phyloP scores from a whole-genome alignment of 2,329 filamentous ascomycete species.

The Akanthomyces lecanii region DNA sequence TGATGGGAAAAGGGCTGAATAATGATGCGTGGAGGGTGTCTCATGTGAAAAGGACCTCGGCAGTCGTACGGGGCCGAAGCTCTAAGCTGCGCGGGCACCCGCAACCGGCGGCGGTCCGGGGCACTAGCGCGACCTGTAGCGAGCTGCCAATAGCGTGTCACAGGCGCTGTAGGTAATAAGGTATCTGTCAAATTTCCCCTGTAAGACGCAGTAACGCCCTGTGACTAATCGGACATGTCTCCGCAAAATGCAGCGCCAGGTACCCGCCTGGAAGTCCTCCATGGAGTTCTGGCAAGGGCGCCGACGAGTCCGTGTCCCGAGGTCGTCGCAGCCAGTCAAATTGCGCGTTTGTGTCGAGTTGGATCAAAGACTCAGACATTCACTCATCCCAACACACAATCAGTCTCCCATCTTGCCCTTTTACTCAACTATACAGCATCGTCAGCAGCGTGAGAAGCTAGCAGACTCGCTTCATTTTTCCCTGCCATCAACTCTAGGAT shows the following conservation, averaged over 20 bases:
- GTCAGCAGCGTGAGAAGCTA: too few relatives aligned
- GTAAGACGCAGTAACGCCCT: neutral
- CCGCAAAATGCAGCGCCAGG: neutral
- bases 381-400: neutral
- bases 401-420: neutral
- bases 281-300: neutral
- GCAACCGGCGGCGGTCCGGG: neutral
- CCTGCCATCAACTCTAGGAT: neutral
- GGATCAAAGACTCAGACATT: neutral
- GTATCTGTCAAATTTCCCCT: too few relatives aligned
- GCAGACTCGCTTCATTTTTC: neutral
- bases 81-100: neutral
- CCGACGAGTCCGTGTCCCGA: neutral
- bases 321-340: neutral
- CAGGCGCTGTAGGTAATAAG: neutral
- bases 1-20: neutral
- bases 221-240: neutral
- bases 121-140: neutral
- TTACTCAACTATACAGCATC: too few relatives aligned
- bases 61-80: slow-evolving; percentile 3
- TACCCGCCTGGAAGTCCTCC: neutral
- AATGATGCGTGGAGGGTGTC: neutral
- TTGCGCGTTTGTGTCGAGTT: too few relatives aligned
- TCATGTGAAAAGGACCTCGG: slow-evolving; percentile 12
- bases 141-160: neutral